These are phyloP conservation scores for Phytophthora syringae DNA, from an alignment of 352 stramenopile genomes.

Conservation along the genomic window DNA sequence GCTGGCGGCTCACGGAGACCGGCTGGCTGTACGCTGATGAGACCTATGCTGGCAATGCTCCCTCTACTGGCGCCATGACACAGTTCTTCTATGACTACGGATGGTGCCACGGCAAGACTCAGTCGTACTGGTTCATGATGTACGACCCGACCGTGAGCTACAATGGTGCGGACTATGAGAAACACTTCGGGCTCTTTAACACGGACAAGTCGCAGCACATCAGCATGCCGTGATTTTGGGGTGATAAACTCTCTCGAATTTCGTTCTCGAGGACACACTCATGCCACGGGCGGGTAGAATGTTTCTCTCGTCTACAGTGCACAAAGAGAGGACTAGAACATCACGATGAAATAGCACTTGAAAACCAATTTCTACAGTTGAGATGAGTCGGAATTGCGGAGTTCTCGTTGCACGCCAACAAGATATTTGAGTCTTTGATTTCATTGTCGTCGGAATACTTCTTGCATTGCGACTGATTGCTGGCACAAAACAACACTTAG, in stretches of 20 bases:
- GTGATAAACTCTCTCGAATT: too few species aligned
- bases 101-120: constrained; percentile 20
- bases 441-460: too few species aligned
- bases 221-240: constrained; percentile 27
- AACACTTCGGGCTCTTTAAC: constrained; percentile 58
- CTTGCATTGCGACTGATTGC: too few species aligned
- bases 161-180: constrained; percentile 53
- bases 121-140: constrained; percentile 72
- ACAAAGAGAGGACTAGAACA: too few species aligned
- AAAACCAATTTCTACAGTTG: too few species aligned
- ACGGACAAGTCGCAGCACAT: constrained; percentile 52
- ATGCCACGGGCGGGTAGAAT: too few species aligned
- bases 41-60: constrained; percentile 38
- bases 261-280: not conserved
- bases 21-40: constrained; percentile 56
- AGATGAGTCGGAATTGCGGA: too few species aligned
- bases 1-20: constrained; percentile 59
- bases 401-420: too few species aligned
- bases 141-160: constrained; percentile 59
- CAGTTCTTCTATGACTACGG: constrained; percentile 55
- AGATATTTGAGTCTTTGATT: too few species aligned
- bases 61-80: constrained; percentile 43
- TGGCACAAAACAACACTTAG: too few species aligned
- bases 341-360: too few species aligned
- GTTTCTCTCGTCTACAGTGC: too few species aligned